Percentiles rank a stretch among this genome's conserved stretches.
These are phyloP conservation scores for Wickerhamiella allomyrinae DNA, from an alignment of 805 yeast species.

Conservation along the genomic window DNA sequence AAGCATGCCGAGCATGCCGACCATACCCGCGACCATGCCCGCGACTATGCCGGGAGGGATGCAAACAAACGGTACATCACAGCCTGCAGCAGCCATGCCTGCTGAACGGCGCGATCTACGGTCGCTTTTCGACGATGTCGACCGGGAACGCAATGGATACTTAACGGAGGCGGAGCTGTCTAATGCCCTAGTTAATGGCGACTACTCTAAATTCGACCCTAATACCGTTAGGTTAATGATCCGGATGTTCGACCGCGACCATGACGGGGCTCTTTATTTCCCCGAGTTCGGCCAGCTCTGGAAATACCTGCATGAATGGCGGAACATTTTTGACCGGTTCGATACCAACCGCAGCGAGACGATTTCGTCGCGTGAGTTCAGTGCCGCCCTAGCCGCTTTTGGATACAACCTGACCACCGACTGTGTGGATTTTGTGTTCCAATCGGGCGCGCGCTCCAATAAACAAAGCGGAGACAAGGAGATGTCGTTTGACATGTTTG, in stretches of 20 bases:
- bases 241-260: conserved; percentile 42
- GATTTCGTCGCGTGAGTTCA: conserved; percentile 53
- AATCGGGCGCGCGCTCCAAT: conserved; percentile 33
- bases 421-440: conserved; percentile 44
- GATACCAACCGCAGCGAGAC: conserved; percentile 45
- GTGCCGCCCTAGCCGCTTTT: conserved; percentile 44
- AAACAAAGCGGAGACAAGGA: conserved; percentile 20
- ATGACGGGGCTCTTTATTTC: conserved; percentile 33
- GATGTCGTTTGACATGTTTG: conserved; percentile 67
- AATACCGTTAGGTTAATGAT: conserved; percentile 51
- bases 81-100: conserved; percentile 1
- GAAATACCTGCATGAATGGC: conserved; percentile 56
- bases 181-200: conserved; percentile 45
- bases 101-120: conserved; percentile 13
- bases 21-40: too few species aligned
- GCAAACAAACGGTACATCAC: neutral
- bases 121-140: conserved; percentile 46
- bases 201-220: conserved; percentile 45
- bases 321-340: conserved; percentile 45
- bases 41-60: too few species aligned
- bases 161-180: conserved; percentile 45
- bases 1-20: neutral
- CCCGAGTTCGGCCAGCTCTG: conserved; percentile 52
- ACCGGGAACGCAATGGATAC: conserved; percentile 38
- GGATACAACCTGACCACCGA: conserved; percentile 49